phyloP scores from a whole-genome alignment of 495 filamentous ascomycete genomes.

The Physcia stellaris region DNA sequence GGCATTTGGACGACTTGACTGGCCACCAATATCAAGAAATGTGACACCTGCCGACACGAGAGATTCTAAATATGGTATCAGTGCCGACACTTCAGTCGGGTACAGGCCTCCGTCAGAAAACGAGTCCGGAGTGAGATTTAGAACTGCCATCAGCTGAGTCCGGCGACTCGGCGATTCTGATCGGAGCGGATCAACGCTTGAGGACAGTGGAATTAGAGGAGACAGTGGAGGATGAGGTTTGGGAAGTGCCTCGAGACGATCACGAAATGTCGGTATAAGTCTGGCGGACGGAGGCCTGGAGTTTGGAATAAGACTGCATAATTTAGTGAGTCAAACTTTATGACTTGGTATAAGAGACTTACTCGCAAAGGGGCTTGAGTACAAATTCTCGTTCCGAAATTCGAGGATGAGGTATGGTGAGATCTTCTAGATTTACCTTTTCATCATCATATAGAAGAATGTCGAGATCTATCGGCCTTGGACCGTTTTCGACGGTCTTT shows the following conservation, averaged over 20 bases:
- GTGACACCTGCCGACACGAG: slow-evolving; percentile 37
- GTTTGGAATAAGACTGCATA: slow-evolving; percentile 50
- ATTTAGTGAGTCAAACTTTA: slow-evolving; percentile 2
- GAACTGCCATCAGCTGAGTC: slow-evolving; percentile 82
- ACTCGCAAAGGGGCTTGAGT: slow-evolving; percentile 79
- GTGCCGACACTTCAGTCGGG: slow-evolving; percentile 5
- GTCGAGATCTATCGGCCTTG: slow-evolving; percentile 85
- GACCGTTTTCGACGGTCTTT: slow-evolving; percentile 85
- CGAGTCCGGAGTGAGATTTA: slow-evolving; percentile 93
- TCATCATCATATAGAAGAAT: slow-evolving; percentile 76
- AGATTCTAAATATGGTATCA: slow-evolving; percentile 15
- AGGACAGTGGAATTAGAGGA: slow-evolving; percentile 57
- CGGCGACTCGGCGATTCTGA: slow-evolving; percentile 47
- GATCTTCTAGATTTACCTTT: slow-evolving; percentile 47
- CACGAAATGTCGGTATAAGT: slow-evolving; percentile 23
- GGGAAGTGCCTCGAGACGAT: slow-evolving; percentile 51
- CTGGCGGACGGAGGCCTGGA: slow-evolving; percentile 29
- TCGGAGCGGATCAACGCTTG: slow-evolving; percentile 42
- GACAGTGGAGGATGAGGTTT: slow-evolving; percentile 36
- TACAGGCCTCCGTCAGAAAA: slow-evolving; percentile 83
- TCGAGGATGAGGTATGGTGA: slow-evolving; percentile 70
- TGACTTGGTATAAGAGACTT: slow-evolving; percentile 21
- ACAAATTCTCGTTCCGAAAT: slow-evolving; percentile 94
- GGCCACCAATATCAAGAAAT: slow-evolving; percentile 80
- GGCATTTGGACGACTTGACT: slow-evolving; percentile 73